Evolutionary conservation across 2,329 filamentous ascomycete species (phyloP), one percentile per base, ranked within the genome.

Genomic region (Hypoxylon sp.): DNA sequence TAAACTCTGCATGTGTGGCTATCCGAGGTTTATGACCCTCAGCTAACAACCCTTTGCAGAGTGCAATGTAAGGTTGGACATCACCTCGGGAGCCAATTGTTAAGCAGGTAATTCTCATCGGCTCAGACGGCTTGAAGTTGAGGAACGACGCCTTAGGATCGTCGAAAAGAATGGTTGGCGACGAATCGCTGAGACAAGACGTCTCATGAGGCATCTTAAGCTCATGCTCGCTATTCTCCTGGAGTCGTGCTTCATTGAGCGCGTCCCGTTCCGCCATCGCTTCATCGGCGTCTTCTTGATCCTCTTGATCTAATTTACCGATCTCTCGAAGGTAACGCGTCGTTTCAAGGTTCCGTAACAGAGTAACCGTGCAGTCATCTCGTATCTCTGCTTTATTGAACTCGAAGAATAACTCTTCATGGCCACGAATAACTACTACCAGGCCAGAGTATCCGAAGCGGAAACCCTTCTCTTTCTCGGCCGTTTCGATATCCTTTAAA

Each of bases 401-500:
- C 78, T 99, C 95, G 75, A 99, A 98, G 80, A 98, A 98, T 0
- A 99, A 83, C 80, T 98, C 96, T 78, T 98, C 96, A 69, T 98
- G 94, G 0, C 94, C 96, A 59, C 92, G 90, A 71, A 99, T 97
- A 3, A 97, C 92, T n/a, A 98, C 84, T 0, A 97, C 94, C 44
- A 99, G 86, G 4, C 94, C 96, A 19, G 93, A 92, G 74, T 97
- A 98, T 5, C 94, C 93, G 74, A 97, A 92, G 0, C 94, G 89
- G 77, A 98, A 98, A 0, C 96, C 95, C 76, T 96, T 97, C 79
- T 98, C 94, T 80, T 97, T 98, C 75, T 95, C 91, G 5, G 94
- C 93, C 69, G 94, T 98, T 79, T 98, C 93, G 54, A 98, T 91
- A 75, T 98, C 94, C 74, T 90, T 94, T 59, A 98, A 85, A 0